A percentile compares a stretch with the other conserved stretches of the same genome.
Evolutionary conservation across 345 rosid species (phyloP).

Genomic region (Euphorbia pulcherrima): DNA sequence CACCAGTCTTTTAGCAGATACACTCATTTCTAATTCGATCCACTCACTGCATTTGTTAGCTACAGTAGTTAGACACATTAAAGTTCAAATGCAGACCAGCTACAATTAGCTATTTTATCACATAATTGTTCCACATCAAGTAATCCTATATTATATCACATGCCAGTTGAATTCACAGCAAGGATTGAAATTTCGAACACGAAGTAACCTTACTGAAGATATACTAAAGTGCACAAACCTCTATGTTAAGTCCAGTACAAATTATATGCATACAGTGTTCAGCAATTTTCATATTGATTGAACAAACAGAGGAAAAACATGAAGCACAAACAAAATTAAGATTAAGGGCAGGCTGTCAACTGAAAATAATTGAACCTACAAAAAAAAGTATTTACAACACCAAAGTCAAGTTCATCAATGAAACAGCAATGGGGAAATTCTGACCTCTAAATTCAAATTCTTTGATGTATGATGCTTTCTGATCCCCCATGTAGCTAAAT

Average conservation of each 20-base stretch:
- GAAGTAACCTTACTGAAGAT: too few relatives aligned
- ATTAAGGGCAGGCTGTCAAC: neutral
- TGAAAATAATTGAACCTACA: neutral
- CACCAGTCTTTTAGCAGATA: too few relatives aligned
- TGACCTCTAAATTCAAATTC: constrained; percentile 7
- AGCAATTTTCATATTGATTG: neutral
- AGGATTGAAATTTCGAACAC: neutral
- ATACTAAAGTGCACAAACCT: too few relatives aligned
- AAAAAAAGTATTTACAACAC: constrained; percentile 6
- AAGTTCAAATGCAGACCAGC: neutral
- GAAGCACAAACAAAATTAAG: neutral
- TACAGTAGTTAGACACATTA: too few relatives aligned
- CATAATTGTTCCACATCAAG: neutral
- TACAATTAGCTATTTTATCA: neutral
- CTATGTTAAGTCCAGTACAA: too few relatives aligned
- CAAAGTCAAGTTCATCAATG: neutral
- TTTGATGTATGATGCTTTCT: neutral
- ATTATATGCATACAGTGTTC: too few relatives aligned
- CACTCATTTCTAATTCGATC: too few relatives aligned
- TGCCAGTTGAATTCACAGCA: neutral
- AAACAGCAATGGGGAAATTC: neutral
- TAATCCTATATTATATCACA: neutral
- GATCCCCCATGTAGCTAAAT: neutral
- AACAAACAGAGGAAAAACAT: neutral
- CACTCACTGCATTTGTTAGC: too few relatives aligned